These are phyloP conservation scores for Nematocida homosporus DNA, from an alignment of 371 early-diverging fungal genomes.

Conservation along the genomic window DNA sequence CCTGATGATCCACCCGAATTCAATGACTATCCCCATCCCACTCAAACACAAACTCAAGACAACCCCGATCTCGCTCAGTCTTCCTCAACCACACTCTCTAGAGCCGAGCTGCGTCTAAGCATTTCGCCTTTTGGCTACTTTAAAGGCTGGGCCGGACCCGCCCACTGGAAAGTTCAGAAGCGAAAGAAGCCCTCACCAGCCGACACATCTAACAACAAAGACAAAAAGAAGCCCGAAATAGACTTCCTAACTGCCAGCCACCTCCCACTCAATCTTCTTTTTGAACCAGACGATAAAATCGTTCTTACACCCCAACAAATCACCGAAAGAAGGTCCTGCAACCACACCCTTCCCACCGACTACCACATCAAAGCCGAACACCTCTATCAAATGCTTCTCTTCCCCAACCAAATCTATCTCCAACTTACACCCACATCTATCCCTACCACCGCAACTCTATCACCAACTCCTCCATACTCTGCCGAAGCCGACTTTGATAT, in stretches of 20 bases:
- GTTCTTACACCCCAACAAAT: constrained; percentile 54
- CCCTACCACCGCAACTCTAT: no score
- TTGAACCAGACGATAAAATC: constrained; percentile 55
- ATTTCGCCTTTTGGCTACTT: constrained; percentile 61
- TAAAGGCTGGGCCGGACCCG: constrained; percentile 67
- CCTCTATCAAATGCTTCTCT: constrained; percentile 58
- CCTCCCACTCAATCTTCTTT: constrained; percentile 17
- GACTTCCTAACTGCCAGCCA: constrained; percentile 56
- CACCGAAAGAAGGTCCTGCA: constrained; percentile 60
- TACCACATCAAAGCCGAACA: constrained; percentile 56
- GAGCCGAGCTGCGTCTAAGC: constrained; percentile 20
- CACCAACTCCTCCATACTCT: no score
- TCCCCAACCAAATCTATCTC: constrained; percentile 36
- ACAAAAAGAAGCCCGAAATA: constrained; percentile 56
- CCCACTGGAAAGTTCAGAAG: constrained; percentile 63
- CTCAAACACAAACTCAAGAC: neutral
- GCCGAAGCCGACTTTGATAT: neutral
- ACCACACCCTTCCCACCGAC: constrained; percentile 61
- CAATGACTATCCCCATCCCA: neutral
- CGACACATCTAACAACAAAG: constrained; percentile 17
- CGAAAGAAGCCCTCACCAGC: constrained; percentile 28
- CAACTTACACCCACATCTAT: no score
- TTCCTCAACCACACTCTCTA: no score
- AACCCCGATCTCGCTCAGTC: neutral
- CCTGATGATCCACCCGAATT: neutral